phyloP scores from a whole-genome alignment of 768 basidiomycete genomes.

The Russula emetica region DNA sequence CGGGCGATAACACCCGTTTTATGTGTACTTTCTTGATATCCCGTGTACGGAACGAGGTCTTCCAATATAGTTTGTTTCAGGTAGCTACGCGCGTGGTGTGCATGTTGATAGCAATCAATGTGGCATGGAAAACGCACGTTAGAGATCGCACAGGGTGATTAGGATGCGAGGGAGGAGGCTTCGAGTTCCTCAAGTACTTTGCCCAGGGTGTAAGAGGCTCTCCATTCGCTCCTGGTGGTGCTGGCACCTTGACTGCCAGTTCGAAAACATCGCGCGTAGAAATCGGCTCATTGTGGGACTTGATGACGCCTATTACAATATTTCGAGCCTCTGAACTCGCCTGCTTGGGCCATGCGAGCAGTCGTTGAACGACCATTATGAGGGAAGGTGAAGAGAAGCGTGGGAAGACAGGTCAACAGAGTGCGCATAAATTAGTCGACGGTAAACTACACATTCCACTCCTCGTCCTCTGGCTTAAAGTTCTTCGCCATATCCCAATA shows the following conservation, averaged over 20 bases:
- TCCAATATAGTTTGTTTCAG: conserved; percentile 52
- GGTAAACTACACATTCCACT: conserved; percentile 36
- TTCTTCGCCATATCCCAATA: conserved; percentile 97
- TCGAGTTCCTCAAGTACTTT: conserved; percentile 30
- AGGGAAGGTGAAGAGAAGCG: neutral
- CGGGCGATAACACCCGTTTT: conserved; percentile 32
- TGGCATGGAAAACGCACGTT: conserved; percentile 36
- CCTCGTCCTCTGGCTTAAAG: conserved; percentile 79
- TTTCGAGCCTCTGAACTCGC: conserved; percentile 28
- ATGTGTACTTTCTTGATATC: conserved; percentile 44
- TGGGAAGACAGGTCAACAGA: conserved; percentile 4
- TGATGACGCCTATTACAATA: conserved; percentile 31
- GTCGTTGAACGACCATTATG: conserved; percentile 8
- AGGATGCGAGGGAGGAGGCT: conserved; percentile 41
- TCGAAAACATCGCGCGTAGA: conserved; percentile 33
- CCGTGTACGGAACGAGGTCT: conserved; percentile 40
- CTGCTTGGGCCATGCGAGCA: conserved; percentile 10
- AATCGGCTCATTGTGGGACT: conserved; percentile 27
- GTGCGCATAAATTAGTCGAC: neutral
- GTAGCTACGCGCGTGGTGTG: conserved; percentile 41
- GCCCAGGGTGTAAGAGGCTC: conserved; percentile 21
- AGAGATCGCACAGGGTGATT: conserved; percentile 54
- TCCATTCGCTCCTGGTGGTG: neutral
- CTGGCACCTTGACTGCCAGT: conserved; percentile 29
- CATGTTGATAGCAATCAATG: neutral